These are phyloP conservation scores for Spathaspora sp. DNA, from an alignment of 1,139 yeast species.

Conservation along the genomic window DNA sequence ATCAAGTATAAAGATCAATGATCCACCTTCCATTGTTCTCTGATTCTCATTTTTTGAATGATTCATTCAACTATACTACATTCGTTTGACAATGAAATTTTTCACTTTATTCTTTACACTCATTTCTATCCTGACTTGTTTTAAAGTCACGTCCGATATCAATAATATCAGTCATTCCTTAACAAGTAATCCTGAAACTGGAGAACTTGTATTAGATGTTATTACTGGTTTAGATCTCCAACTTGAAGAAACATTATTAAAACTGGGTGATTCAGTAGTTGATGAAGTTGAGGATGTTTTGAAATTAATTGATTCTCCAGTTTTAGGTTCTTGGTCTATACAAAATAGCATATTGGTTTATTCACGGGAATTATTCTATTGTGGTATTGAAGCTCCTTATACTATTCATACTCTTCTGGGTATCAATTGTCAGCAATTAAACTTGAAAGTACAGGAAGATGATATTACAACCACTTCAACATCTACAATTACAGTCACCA, in stretches of 20 bases:
- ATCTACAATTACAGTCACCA: background rate
- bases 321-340: background rate
- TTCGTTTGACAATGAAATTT: background rate
- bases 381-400: background rate
- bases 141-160: background rate
- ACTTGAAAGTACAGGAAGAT: background rate
- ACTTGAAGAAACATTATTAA: background rate
- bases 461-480: background rate
- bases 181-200: background rate
- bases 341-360: background rate
- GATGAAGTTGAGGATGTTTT: background rate
- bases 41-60: background rate
- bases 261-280: background rate
- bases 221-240: background rate
- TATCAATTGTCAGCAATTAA: background rate
- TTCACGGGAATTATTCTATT: background rate
- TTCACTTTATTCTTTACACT: background rate
- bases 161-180: background rate
- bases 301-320: background rate
- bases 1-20: background rate
- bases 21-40: background rate
- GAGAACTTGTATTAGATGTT: background rate
- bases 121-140: background rate
- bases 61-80: background rate
- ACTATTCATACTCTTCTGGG: background rate